Evolutionary conservation across 2,329 filamentous ascomycete genomes (phyloP).

Genomic region (Penicillium sp.): DNA sequence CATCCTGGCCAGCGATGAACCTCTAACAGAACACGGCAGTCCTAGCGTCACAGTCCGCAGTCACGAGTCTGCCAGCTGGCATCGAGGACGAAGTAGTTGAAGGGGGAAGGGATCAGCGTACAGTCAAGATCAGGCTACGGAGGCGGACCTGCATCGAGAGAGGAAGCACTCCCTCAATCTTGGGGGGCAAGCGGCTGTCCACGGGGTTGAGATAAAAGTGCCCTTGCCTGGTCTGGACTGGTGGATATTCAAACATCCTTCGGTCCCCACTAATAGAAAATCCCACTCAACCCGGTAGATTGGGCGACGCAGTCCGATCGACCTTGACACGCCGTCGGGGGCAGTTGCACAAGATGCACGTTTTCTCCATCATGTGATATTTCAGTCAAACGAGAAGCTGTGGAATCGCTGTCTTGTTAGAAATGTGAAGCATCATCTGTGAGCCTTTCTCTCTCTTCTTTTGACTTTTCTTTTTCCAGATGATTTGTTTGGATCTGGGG

Average conservation of each 20-base stretch:
- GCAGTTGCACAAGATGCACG: conserved; percentile 26
- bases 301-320: conserved; percentile 15
- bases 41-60: conserved; percentile 23
- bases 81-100: conserved; percentile 6
- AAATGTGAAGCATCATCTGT: conserved; percentile 13
- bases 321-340: conserved; percentile 6
- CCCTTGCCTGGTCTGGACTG: not conserved
- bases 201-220: not conserved
- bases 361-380: conserved; percentile 34
- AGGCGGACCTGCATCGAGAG: not conserved
- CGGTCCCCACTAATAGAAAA: not conserved
- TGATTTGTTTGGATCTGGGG: conserved; percentile 13
- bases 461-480: not conserved
- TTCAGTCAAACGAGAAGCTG: conserved; percentile 8
- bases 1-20: conserved; percentile 18
- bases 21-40: conserved; percentile 18
- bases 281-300: conserved; percentile 9
- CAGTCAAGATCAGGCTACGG: conserved; percentile 1
- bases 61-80: conserved; percentile 28
- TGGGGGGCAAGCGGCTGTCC: not conserved
- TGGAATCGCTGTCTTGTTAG: not conserved
- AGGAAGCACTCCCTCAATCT: not conserved
- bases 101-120: conserved; percentile 6
- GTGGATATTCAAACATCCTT: not conserved
- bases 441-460: not conserved